These are phyloP conservation scores for Populus hybrid DNA, from an alignment of 441 rosid genomes.

Conservation along the genomic window DNA sequence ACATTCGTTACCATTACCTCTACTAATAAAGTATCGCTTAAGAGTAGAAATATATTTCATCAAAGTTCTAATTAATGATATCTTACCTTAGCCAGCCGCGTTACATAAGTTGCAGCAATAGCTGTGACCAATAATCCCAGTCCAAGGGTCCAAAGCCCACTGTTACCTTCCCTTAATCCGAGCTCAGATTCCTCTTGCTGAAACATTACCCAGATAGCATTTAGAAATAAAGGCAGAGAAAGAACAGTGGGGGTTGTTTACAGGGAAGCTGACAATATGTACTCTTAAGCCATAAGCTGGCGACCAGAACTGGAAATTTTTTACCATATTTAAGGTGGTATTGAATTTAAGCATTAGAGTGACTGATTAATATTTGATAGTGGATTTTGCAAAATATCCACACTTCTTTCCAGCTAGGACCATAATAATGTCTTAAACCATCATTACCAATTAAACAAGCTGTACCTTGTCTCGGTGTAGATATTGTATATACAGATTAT, in stretches of 20 bases:
- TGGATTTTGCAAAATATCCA: not conserved
- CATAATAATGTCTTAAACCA: not conserved
- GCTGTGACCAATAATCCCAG: constrained; percentile 79
- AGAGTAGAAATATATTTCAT: not conserved
- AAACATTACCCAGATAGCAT: constrained; percentile 16
- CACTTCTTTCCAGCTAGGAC: not conserved
- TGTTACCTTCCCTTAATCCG: constrained; percentile 72
- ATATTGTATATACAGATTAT: not conserved
- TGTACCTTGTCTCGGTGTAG: not conserved
- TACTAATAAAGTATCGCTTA: too few relatives aligned
- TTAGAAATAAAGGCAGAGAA: not conserved
- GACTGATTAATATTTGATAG: not conserved
- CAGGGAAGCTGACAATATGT: not conserved
- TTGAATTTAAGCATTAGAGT: not conserved
- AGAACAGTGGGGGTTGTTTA: not conserved
- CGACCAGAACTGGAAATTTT: not conserved
- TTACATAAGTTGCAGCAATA: constrained; percentile 80
- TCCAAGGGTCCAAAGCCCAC: constrained; percentile 76
- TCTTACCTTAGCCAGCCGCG: constrained; percentile 84
- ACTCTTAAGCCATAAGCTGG: not conserved
- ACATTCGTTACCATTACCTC: not conserved
- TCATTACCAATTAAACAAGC: not conserved
- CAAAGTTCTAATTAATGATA: not conserved
- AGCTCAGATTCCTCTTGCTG: constrained; percentile 92
- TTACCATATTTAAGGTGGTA: not conserved